Percentiles rank a stretch among this genome's conserved stretches.
Conservation (phyloP, 163 green algal species). For the Chlorella variabilis region DNA sequence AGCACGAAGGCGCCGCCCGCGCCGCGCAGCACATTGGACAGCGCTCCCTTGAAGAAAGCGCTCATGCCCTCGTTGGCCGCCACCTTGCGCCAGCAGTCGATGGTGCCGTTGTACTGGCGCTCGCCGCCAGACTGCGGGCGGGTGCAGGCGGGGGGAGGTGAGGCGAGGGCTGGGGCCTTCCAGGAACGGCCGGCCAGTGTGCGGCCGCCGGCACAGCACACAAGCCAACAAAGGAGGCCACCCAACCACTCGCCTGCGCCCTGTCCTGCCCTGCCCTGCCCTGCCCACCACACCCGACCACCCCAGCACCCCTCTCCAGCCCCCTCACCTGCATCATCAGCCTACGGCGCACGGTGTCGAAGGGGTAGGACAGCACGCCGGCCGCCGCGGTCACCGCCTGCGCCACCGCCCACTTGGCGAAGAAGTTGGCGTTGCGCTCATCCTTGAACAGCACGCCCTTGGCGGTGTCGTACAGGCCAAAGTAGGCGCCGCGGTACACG, state of each 20-base stretch:
- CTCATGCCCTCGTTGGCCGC: conserved; percentile 78
- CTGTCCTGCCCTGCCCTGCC: no score
- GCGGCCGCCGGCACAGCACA: no score
- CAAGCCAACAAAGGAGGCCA: no score
- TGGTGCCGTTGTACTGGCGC: conserved; percentile 90
- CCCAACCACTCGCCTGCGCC: no score
- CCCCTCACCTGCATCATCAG: conserved; percentile 98
- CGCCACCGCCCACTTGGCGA: conserved; percentile 84
- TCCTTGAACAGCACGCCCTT: conserved; percentile 92
- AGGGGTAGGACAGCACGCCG: conserved; percentile 96
- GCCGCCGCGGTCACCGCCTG: conserved; percentile 84
- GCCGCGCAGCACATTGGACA: conserved; percentile 96
- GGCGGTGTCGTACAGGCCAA: conserved; percentile 98
- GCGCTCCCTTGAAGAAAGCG: conserved; percentile 98
- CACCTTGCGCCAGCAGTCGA: conserved; percentile 94
- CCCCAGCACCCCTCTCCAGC: background rate
- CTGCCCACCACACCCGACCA: background rate
- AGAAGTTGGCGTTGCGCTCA: conserved; percentile 80
- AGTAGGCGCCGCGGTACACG: conserved; percentile 99
- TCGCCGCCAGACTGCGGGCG: conserved; percentile 75
- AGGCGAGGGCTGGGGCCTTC: background rate
- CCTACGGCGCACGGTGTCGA: conserved; percentile 98
- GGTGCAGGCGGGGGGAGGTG: background rate
- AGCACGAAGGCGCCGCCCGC: conserved; percentile 91
- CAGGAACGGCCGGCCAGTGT: no score